Conservation (phyloP, 1,284 basidiomycete genomes). For the Kwoniella shivajii region DNA sequence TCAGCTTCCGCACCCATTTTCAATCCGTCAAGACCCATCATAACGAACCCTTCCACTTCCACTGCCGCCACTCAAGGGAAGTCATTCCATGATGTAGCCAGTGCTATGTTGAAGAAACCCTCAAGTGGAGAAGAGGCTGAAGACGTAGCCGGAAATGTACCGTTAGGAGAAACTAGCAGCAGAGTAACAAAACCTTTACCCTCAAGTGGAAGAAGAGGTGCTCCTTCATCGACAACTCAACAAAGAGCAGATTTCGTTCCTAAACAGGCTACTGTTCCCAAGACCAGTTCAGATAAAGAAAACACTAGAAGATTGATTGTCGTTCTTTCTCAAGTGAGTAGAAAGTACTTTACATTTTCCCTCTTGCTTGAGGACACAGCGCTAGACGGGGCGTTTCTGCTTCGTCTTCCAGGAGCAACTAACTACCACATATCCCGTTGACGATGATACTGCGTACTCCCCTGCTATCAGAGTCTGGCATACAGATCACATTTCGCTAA, state of each 20-base stretch:
- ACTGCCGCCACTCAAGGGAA: neutral
- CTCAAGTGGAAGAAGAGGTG: conserved; percentile 3
- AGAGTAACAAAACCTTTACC: conserved; percentile 45
- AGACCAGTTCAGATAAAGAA: conserved; percentile 61
- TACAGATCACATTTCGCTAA: too few species aligned
- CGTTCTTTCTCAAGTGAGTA: conserved; percentile 62
- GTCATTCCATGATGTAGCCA: conserved; percentile 26
- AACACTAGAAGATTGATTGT: conserved; percentile 79
- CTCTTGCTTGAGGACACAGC: neutral
- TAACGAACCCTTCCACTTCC: neutral
- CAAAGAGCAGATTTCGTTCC: conserved; percentile 48
- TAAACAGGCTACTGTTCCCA: conserved; percentile 67
- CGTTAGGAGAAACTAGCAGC: conserved; percentile 16
- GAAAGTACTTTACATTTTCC: neutral
- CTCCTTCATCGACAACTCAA: conserved; percentile 34
- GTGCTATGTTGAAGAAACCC: conserved; percentile 1
- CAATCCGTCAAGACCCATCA: conserved; percentile 27
- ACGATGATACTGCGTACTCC: conserved; percentile 54
- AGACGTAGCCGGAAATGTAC: conserved; percentile 14
- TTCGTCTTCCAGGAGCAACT: too few species aligned
- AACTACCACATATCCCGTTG: neutral
- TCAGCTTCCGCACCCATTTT: conserved; percentile 48
- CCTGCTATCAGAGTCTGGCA: too few species aligned
- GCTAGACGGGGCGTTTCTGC: neutral
- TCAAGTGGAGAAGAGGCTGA: conserved; percentile 4